Conservation (phyloP, 495 filamentous ascomycete species). For the Barbatosphaeria neglecta region DNA sequence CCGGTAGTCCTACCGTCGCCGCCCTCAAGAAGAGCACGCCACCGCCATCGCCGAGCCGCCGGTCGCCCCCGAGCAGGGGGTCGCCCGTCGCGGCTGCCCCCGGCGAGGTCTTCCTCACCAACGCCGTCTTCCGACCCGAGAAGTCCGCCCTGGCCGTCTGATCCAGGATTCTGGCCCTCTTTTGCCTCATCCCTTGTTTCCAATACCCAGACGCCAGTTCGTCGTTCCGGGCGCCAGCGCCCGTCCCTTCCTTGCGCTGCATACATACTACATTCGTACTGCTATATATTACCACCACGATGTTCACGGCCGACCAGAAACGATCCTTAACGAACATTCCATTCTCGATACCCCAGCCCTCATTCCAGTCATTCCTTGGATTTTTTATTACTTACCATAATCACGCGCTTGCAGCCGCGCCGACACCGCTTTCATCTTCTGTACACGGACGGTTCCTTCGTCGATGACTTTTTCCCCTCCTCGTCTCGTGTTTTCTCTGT, state of each 20-base stretch:
- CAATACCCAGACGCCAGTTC: too few species aligned
- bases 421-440: too few species aligned
- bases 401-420: too few species aligned
- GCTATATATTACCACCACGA: neutral
- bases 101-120: slow-evolving; percentile 28
- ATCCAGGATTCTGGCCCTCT: neutral
- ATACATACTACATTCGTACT: too few species aligned
- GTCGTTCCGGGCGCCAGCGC: too few species aligned
- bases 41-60: slow-evolving; percentile 7
- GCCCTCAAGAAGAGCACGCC: slow-evolving; percentile 14
- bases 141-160: slow-evolving; percentile 4
- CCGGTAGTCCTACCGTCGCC: too few species aligned
- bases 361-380: neutral
- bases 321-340: neutral
- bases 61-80: slow-evolving; percentile 4
- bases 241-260: too few species aligned
- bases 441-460: too few species aligned
- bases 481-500: too few species aligned
- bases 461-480: too few species aligned
- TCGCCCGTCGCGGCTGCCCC: neutral
- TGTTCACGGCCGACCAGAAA: neutral
- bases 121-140: slow-evolving; percentile 29
- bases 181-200: too few species aligned
- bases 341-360: neutral
- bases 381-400: too few species aligned